Percentiles rank a stretch among this genome's conserved stretches.
phyloP scores from a whole-genome alignment of 2,329 filamentous ascomycete genomes.

The Pseudocercospora eumusae region DNA sequence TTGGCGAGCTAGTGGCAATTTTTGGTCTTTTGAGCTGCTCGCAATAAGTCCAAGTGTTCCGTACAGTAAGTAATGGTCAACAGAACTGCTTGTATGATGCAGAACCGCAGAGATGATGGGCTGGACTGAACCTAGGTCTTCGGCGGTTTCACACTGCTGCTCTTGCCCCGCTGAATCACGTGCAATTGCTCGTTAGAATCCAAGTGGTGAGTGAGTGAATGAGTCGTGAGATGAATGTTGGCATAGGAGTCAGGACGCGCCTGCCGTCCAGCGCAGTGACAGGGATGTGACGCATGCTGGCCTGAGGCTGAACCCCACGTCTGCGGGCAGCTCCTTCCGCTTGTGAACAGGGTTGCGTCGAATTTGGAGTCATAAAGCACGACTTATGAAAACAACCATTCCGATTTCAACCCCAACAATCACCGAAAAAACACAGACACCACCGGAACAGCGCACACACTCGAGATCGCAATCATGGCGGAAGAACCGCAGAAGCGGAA shows the following conservation, averaged over 20 bases:
- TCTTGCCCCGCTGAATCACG: not conserved
- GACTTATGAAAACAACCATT: not conserved
- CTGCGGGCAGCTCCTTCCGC: not conserved
- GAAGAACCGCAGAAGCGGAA: slow-evolving; percentile 72
- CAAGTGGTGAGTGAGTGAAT: not conserved
- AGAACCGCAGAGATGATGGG: not conserved
- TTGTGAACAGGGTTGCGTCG: slow-evolving; percentile 3
- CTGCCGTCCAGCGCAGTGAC: not conserved
- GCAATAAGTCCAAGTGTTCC: not conserved
- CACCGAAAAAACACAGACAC: not conserved
- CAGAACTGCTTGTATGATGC: not conserved
- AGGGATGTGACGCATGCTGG: not conserved
- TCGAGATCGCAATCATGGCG: slow-evolving; percentile 53
- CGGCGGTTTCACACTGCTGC: not conserved
- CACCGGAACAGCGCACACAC: not conserved
- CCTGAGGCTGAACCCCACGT: not conserved
- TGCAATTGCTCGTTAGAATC: not conserved
- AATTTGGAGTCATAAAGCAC: slow-evolving; percentile 8
- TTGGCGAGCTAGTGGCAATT: not conserved
- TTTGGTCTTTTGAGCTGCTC: not conserved
- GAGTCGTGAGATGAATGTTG: not conserved
- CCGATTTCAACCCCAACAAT: not conserved
- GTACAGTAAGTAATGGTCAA: not conserved
- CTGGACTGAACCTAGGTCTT: not conserved
- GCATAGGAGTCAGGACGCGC: too few relatives aligned